Base-by-base conservation (phyloP, 2,329 filamentous ascomycete species). In the Claviceps cyperi region DNA sequence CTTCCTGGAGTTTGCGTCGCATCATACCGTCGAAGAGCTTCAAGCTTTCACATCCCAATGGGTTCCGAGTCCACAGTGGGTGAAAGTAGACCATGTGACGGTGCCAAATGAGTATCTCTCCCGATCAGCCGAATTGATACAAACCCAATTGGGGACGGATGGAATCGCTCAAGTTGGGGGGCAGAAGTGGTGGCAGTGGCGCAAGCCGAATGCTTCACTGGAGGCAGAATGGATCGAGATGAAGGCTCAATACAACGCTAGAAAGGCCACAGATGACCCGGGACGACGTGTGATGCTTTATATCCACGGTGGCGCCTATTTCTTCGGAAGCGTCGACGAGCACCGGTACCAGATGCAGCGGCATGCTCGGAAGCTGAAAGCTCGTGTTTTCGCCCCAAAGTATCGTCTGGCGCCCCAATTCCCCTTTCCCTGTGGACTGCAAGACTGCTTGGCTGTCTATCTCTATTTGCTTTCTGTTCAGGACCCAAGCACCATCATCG, bases 311-410 rank as follows among this genome's bases (percentile, higher is more conserved):
- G 91, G 91, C 6, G 91, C 86, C 19, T 97, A 95, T 67, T 98
- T 83, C 68, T 97, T 98, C 63, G 91, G 92, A 14, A 94, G 88
- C 58, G 83, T 96, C 38, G 90, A 96, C 62, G 90, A 94, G 65
- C 92, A 97, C 70, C 82, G 92, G n/a, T 97, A 97, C 68, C 91
- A 97, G 73, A 81, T 98, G 75, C 92, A 98, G 66, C 78, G 91
- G 46, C 90, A 97, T 74, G 92, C 92, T 28, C 78, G 92, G 49
- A 97, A 97, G 68, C 75, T 98, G 53, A 89, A 92, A 66, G 91
- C 89, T 17, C 77, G 89, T 50, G 84, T 96, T 7, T 81, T 97
- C 64, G 89, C 91, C 22, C 85, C 91, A 5, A 74, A 81, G 53
- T 98, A 97, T 65, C 80, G 92, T 40, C 74, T 98, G 32, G 80